Conservation (phyloP, 2,329 filamentous ascomycete species). For the Trichoderma breve region DNA sequence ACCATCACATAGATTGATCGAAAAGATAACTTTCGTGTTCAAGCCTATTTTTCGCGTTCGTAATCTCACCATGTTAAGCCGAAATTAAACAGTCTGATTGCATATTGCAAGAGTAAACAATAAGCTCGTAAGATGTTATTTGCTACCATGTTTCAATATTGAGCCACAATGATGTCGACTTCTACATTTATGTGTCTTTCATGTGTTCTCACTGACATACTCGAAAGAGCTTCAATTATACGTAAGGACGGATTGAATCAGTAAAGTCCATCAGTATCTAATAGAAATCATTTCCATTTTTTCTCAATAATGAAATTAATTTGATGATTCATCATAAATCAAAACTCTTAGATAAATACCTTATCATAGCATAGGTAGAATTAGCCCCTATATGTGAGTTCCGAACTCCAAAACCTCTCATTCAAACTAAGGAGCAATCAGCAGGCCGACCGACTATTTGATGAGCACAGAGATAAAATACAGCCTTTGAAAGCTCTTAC, state of each 20-base stretch:
- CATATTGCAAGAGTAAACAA: neutral
- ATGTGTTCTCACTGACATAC: neutral
- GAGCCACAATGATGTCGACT: neutral
- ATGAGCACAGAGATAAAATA: no score
- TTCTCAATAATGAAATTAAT: neutral
- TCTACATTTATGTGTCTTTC: neutral
- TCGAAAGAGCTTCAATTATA: neutral
- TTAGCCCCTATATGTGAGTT: neutral
- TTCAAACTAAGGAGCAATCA: no score
- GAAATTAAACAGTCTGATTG: neutral
- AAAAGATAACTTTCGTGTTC: neutral
- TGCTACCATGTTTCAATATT: neutral
- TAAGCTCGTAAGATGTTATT: neutral
- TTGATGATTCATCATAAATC: neutral
- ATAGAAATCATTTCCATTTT: neutral
- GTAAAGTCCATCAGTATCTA: neutral
- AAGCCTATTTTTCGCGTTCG: neutral
- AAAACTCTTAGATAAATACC: accelerated
- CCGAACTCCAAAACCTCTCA: no score
- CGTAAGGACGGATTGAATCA: neutral
- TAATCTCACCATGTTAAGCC: neutral
- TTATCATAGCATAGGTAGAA: neutral
- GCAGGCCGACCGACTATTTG: no score
- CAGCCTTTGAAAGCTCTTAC: no score
- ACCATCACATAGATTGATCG: neutral